These are phyloP conservation scores for Borovskyia barvae DNA, from an alignment of 208 protist genomes.

Conservation along the genomic window DNA sequence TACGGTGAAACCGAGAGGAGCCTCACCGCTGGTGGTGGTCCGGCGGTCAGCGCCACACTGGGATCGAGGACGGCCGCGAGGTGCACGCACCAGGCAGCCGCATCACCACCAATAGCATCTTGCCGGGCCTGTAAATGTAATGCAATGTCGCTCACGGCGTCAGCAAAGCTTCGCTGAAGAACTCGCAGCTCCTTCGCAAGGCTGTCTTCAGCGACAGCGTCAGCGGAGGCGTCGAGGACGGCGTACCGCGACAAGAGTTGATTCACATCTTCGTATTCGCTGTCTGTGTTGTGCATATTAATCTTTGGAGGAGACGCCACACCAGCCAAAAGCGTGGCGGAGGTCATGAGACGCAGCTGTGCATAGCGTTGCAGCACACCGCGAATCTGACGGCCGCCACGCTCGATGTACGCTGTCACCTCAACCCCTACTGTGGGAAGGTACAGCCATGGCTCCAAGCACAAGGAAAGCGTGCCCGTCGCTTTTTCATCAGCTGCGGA, in stretches of 20 bases:
- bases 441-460: constrained; percentile 71
- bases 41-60: not conserved
- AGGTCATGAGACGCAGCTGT: constrained; percentile 79
- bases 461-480: constrained; percentile 38
- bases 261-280: constrained; percentile 3
- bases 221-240: constrained; percentile 35
- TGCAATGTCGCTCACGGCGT: constrained; percentile 27
- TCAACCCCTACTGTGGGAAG: constrained; percentile 76
- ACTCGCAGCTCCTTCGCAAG: constrained; percentile 45
- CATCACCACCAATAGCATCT: not conserved
- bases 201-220: constrained; percentile 44
- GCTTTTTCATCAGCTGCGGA: not conserved
- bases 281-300: no score
- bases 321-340: constrained; percentile 34
- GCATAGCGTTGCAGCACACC: constrained; percentile 71
- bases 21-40: constrained; percentile 21
- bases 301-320: not conserved
- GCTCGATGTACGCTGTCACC: constrained; percentile 58
- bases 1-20: constrained; percentile 64
- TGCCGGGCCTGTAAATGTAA: constrained; percentile 30
- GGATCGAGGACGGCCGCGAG: constrained; percentile 38
- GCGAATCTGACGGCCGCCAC: constrained; percentile 42
- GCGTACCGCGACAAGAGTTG: constrained; percentile 28
- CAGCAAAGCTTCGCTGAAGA: constrained; percentile 27
- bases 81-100: constrained; percentile 54